Conservation (phyloP, 495 filamentous ascomycete species). For the Penicillium soppii region DNA sequence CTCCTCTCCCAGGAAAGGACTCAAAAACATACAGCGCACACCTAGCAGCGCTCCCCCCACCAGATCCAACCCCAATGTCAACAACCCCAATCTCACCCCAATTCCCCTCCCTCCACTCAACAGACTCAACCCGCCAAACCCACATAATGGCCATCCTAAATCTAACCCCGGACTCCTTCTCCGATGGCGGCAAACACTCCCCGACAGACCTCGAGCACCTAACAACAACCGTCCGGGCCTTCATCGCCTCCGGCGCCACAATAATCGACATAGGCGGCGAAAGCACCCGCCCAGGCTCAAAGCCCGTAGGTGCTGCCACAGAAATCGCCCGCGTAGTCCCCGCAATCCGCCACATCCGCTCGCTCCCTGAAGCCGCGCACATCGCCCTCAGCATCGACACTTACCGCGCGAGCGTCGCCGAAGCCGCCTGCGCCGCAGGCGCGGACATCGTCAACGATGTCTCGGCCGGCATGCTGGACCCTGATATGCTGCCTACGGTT, state of each 20-base stretch:
- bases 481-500: conserved; percentile 77
- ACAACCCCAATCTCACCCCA: conserved; percentile 66
- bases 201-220: conserved; percentile 38
- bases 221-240: conserved; percentile 50
- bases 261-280: conserved; percentile 94
- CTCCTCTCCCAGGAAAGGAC: conserved; percentile 37
- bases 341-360: conserved; percentile 70
- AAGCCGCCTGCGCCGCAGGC: conserved; percentile 73
- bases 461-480: conserved; percentile 76
- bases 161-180: conserved; percentile 96
- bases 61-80: conserved; percentile 52
- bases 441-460: conserved; percentile 96
- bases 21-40: conserved; percentile 45
- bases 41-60: conserved; percentile 63
- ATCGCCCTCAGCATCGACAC: conserved; percentile 86
- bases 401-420: conserved; percentile 84
- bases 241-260: conserved; percentile 66
- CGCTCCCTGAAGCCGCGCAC: conserved; percentile 55
- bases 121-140: conserved; percentile 64
- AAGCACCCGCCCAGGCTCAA: conserved; percentile 77
- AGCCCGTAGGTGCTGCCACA: conserved; percentile 63
- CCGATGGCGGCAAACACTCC: conserved; percentile 73
- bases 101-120: conserved; percentile 60
- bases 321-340: conserved; percentile 79
- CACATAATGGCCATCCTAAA: conserved; percentile 94